phyloP scores from a whole-genome alignment of 352 stramenopile genomes.

The Phytopythium litorale region DNA sequence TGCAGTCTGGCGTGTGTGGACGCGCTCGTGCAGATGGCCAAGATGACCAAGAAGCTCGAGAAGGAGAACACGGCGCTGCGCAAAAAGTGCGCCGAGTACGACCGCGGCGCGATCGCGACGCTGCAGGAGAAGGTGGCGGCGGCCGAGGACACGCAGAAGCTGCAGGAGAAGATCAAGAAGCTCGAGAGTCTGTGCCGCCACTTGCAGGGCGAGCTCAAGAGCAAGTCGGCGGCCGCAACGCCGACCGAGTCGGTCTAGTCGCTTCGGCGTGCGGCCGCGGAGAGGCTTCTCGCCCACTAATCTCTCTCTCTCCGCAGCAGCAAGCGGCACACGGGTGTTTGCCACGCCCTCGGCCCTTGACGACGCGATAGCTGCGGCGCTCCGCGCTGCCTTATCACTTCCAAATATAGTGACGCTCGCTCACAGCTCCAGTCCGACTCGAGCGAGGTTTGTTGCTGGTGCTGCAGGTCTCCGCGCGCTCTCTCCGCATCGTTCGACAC shows the following conservation, averaged over 20 bases:
- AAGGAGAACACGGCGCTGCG: conserved; percentile 79
- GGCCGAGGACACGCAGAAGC: conserved; percentile 58
- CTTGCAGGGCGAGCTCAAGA: conserved; percentile 76
- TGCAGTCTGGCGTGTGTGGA: not conserved
- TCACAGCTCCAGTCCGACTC: not conserved
- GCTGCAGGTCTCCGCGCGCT: not conserved
- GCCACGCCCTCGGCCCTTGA: not conserved
- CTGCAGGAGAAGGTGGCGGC: conserved; percentile 71
- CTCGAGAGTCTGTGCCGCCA: conserved; percentile 79
- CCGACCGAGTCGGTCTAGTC: conserved; percentile 21
- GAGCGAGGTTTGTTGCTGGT: not conserved
- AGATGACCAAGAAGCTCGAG: conserved; percentile 84
- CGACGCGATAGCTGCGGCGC: not conserved
- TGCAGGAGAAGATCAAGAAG: conserved; percentile 81
- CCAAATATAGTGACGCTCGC: conserved; percentile 2
- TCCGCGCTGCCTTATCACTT: not conserved
- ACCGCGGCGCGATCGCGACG: conserved; percentile 64
- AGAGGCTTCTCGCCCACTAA: not conserved
- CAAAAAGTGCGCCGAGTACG: conserved; percentile 82
- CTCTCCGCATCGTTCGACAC: not conserved
- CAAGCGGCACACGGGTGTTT: not conserved
- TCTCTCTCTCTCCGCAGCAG: not conserved
- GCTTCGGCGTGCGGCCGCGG: not conserved
- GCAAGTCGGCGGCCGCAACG: conserved; percentile 11
- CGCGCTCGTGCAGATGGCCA: conserved; percentile 45